Base-by-base conservation (phyloP, 345 rosid genomes). In the Psidium friedrichsthalianum region DNA sequence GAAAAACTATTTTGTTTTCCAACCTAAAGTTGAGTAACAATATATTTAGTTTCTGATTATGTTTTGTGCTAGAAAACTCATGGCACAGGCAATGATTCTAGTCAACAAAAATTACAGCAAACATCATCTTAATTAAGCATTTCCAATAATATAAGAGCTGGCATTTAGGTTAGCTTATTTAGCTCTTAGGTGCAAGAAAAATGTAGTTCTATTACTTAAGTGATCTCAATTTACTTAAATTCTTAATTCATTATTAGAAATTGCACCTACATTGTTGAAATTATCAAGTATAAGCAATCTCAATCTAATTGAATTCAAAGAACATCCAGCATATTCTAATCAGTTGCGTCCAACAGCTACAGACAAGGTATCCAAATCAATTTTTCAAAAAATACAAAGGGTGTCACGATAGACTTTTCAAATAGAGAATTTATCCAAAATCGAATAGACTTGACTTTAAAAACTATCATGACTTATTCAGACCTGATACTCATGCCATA, bases 401-500 rank as follows among this genome's bases (percentile, higher is more conserved):
- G 18, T 4, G 54, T n/a, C 86, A 40, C 49, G 83, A 83, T n/a
- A 86, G 32, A 51, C 52, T 51, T 76, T 42, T 83, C 52, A 56
- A 74, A 83, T 51, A 53, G 69, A 53, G 47, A 69, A 32, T 69
- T 69, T 69, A 36, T 9, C 78, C 78, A 83, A 25, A 83, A 40
- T 36, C 22, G 40, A 42, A n/a, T 29, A 59, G 36, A 51, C 5
- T 69, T 49, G 56, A 69, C 78, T 44, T 58, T 15, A 59, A 58
- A 36, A 64, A 74, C 27, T 61, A 29, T 21, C 40, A 85, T 29
- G 64, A 78, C 29, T 51, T 59, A 51, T 61, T n/a, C 27, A 82
- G 74, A 94, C 98, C 94, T 92, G 92, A 87, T 92, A 87, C 59
- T 95, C 94, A 87, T 90, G 90, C 96, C 95, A 96, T 57, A 94